Base-by-base conservation (phyloP, 73 alveolate genomes). In the Diophrys sp. region DNA sequence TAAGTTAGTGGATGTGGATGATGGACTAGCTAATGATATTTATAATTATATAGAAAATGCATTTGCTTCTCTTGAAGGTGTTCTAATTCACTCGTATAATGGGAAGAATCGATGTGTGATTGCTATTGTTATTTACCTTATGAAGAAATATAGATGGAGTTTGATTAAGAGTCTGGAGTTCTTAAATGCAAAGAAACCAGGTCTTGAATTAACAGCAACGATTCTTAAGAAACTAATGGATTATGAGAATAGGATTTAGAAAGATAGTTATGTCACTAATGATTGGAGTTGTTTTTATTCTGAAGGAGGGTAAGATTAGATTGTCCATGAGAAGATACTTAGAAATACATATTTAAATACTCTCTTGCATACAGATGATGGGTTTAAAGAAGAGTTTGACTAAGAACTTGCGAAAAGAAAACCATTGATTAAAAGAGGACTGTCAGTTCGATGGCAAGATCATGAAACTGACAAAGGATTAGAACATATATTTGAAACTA, bases 91-190 rank as follows among this genome's bases (percentile, higher is more conserved):
- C 72, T 79, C 88, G 1, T 25, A 68, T 14, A 72, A 79, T 56
- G 88, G 88, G 27, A 79, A 71, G 34, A 79, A 71, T 33, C 0
- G 88, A 25, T 71, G 88, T 31, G n/a, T 70, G n/a, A 53, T 79
- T 1, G 88, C 88, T 11, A 67, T 70, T 26, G 24, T 71, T 29
- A 54, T 79, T 8, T 70, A 34, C 24, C 29, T 79, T 25, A 71
- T 79, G 81, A 33, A 53, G 24, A 23, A 79, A 27, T 79, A 25
- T 31, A 31, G 82, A 70, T 79, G 88, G 88, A 72, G 88, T 23
- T 33, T 79, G 2, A 71, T 79, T 1, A 79, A 79, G 66, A 29
- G 69, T 8, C 73, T 79, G 1, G 88, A 79, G 54, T 79, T 72
- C 54, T 26, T 79, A 14, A 70, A 79, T 30, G 8, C 33, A 1